Conservation (phyloP, 495 filamentous ascomycete species). For the Acidomyces sp. region DNA sequence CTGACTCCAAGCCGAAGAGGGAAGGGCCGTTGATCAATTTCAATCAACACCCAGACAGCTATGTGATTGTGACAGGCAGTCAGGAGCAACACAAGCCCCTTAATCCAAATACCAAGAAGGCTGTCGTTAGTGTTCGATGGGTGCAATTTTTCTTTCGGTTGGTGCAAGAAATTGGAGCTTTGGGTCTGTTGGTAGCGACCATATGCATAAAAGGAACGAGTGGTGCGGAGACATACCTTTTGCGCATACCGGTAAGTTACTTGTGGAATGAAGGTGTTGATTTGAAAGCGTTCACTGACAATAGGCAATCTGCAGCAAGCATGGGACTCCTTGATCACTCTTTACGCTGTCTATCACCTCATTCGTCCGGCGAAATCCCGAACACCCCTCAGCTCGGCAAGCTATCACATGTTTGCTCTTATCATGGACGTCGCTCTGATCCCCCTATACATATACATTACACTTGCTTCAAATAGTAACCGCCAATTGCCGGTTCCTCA, state of each 20-base stretch:
- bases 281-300: neutral
- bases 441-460: constrained; percentile 65
- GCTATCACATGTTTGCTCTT: constrained; percentile 70
- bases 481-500: constrained; percentile 10
- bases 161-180: constrained; percentile 49
- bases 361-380: constrained; percentile 49
- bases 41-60: constrained; percentile 66
- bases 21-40: constrained; percentile 64
- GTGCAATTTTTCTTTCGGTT: constrained; percentile 54
- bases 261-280: neutral
- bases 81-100: constrained; percentile 48
- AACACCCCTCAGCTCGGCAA: constrained; percentile 63
- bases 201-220: constrained; percentile 59
- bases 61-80: constrained; percentile 32
- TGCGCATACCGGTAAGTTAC: constrained; percentile 58
- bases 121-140: constrained; percentile 50
- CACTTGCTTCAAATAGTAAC: constrained; percentile 41
- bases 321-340: constrained; percentile 51
- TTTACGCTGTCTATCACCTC: constrained; percentile 71
- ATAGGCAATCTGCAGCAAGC: constrained; percentile 47
- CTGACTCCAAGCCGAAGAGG: constrained; percentile 41
- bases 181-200: constrained; percentile 57
- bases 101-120: constrained; percentile 52
- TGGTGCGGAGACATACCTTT: constrained; percentile 52
- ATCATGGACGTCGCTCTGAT: constrained; percentile 57